phyloP scores from a whole-genome alignment of 1,284 basidiomycete species.

The Wolfiporia cocos region DNA sequence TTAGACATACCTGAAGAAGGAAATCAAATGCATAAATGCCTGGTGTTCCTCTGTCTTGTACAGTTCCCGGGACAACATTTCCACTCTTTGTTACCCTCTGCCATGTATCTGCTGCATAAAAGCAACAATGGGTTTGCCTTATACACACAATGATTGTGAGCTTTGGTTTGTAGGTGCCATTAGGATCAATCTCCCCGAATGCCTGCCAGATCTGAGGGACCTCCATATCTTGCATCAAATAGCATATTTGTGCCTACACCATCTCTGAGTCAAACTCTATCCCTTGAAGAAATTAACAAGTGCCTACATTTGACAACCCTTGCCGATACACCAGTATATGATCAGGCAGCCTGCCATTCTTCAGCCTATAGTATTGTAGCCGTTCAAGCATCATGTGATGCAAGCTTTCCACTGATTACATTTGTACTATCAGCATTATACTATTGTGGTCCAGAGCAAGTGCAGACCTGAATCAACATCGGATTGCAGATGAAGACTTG shows the following conservation, averaged over 20 bases:
- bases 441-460: conserved; percentile 40
- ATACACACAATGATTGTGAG: conserved; percentile 72
- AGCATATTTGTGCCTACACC: conserved; percentile 65
- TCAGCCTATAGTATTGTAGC: conserved; percentile 50
- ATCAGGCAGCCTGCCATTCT: conserved; percentile 48
- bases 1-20: conserved; percentile 53
- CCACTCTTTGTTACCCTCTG: conserved; percentile 51
- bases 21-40: conserved; percentile 71
- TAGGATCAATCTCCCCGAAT: conserved; percentile 43
- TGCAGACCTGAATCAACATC: conserved; percentile 34
- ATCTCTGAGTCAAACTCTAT: conserved; percentile 7
- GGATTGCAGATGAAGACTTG: conserved; percentile 55
- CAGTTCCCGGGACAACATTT: conserved; percentile 69
- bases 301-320: conserved; percentile 66
- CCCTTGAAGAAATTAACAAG: background rate
- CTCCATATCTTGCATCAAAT: conserved; percentile 54
- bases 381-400: conserved; percentile 40
- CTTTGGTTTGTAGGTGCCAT: conserved; percentile 47
- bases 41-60: conserved; percentile 70
- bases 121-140: conserved; percentile 72
- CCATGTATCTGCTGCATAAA: conserved; percentile 49
- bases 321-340: conserved; percentile 69
- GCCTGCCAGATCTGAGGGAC: conserved; percentile 49
- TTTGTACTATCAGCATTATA: background rate
- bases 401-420: conserved; percentile 55